These are phyloP conservation scores for Diplosphaera chodatii DNA, from an alignment of 139 green algal genomes.

Conservation along the genomic window DNA sequence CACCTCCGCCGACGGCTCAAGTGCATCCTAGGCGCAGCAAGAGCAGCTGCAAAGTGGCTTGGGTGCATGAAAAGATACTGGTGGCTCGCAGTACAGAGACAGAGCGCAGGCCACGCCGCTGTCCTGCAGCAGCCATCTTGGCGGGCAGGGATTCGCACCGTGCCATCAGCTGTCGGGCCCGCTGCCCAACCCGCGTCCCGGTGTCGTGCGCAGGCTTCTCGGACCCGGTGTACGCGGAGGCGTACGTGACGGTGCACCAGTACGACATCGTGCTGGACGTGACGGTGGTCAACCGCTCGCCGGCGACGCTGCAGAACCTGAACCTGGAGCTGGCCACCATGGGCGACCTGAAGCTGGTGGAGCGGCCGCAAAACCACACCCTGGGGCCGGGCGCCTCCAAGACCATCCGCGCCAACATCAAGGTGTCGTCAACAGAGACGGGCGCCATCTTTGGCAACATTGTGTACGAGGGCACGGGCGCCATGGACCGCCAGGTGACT, in stretches of 20 bases:
- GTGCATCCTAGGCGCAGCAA: too few relatives aligned
- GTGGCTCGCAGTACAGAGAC: too few relatives aligned
- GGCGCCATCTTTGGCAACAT: slow-evolving; percentile 99
- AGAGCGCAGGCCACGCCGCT: too few relatives aligned
- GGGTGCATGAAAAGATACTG: too few relatives aligned
- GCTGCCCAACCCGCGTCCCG: too few relatives aligned
- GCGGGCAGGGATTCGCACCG: too few relatives aligned
- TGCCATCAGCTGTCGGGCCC: too few relatives aligned
- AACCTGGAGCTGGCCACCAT: slow-evolving; percentile 97
- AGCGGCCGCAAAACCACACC: slow-evolving; percentile 90
- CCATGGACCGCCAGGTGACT: slow-evolving; percentile 33
- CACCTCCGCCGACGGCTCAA: too few relatives aligned
- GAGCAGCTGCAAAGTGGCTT: too few relatives aligned
- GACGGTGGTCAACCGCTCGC: slow-evolving; percentile 83
- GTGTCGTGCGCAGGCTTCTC: slow-evolving; percentile 75
- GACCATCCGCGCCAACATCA: slow-evolving; percentile 90
- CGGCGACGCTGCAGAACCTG: slow-evolving; percentile 74
- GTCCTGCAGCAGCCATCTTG: too few relatives aligned
- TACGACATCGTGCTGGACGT: slow-evolving; percentile 99
- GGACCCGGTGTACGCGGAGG: slow-evolving; percentile 96
- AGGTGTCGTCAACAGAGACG: slow-evolving; percentile 96
- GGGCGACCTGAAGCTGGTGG: slow-evolving; percentile 98
- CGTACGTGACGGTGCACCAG: slow-evolving; percentile 90
- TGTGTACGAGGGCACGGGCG: slow-evolving; percentile 87
- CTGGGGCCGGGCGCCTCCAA: slow-evolving; percentile 73